Evolutionary conservation across 768 basidiomycete genomes (phyloP), one percentile per base, ranked within the genome.

Genomic region (Daedaleopsis sinensis): DNA sequence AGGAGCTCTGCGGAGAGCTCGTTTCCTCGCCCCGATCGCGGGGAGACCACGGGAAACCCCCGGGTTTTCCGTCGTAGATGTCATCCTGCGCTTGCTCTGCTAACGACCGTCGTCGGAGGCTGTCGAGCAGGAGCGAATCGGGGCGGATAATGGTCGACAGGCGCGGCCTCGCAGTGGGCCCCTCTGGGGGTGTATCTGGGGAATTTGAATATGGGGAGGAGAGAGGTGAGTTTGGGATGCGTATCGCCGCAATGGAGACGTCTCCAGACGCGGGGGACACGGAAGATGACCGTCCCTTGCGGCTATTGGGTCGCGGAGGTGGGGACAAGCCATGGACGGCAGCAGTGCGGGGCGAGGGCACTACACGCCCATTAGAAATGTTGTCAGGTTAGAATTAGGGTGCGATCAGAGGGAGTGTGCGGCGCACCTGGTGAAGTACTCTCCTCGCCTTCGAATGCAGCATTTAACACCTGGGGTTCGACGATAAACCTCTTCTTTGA

Each of bases 101-200:
- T 37, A 47, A 16, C 21, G 61, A 57, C 35, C 23, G 55, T 27
- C 62, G 55, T 13, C 55, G 61, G 36, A 37, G 10, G 19, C 43
- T 24, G 21, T 43, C 46, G 42, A 65, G 49, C 39, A 52, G 19
- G 15, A 58, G 43, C 49, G 58, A 38, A 19, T 63, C 62, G n/a
- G 42, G 58, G 19, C 58, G 56, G 51, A 63, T 35, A 10, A 71
- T 61, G 46, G 67, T 65, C 38, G 69, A 60, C 46, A 69, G 62
- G 3, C 61, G 65, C 18, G 78, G 76, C 60, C 78, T 78, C 62
- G 78, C 70, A 57, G 71, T 76, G 13, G 76, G 75, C 59, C 77
- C 78, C 10, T 32, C 68, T 62, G 61, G 23, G 18, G 58, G 52
- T 15, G 54, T 57, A 10, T 62, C 62, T 2, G 62, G 55, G 49